Evolutionary conservation across 805 yeast species (phyloP).

Genomic region (Wickerhamomyces hampshirensis): DNA sequence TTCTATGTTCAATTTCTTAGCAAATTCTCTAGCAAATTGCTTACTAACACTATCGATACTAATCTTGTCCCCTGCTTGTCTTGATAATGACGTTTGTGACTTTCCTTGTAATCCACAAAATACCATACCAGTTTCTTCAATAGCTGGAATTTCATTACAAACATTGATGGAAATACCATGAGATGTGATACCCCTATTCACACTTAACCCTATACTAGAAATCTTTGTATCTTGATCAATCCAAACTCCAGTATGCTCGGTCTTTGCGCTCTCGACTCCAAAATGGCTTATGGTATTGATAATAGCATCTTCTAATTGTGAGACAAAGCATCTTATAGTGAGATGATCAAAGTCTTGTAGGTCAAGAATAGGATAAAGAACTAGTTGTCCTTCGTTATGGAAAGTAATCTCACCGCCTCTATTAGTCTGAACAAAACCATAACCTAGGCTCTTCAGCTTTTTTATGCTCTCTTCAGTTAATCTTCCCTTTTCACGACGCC

Average conservation of each 20-base stretch:
- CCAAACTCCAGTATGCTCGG: slow-evolving; percentile 90
- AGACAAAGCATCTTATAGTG: slow-evolving; percentile 61
- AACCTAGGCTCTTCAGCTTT: slow-evolving; percentile 33
- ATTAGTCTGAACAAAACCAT: slow-evolving; percentile 68
- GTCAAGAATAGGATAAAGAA: slow-evolving; percentile 76
- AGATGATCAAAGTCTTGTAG: slow-evolving; percentile 53
- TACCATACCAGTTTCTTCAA: slow-evolving; percentile 55
- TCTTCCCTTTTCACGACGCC: slow-evolving; percentile 67
- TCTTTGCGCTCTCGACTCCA: slow-evolving; percentile 40
- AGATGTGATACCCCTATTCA: slow-evolving; percentile 77
- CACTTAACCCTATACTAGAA: slow-evolving; percentile 86
- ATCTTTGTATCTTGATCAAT: slow-evolving; percentile 53
- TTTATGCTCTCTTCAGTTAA: slow-evolving; percentile 29
- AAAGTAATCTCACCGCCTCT: slow-evolving; percentile 97
- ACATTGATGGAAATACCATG: slow-evolving; percentile 89
- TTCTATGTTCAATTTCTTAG: slow-evolving; percentile 33
- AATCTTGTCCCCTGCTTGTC: slow-evolving; percentile 22
- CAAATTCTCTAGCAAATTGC: slow-evolving; percentile 40
- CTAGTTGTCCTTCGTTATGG: slow-evolving; percentile 95
- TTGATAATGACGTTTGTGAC: slow-evolving; percentile 48
- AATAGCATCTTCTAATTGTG: slow-evolving; percentile 54
- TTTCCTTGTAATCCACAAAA: slow-evolving; percentile 82
- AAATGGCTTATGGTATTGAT: slow-evolving; percentile 40
- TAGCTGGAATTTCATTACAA: slow-evolving; percentile 61
- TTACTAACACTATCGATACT: slow-evolving; percentile 34